Evolutionary conservation across 2,329 filamentous ascomycete species (phyloP), one percentile per base, ranked within the genome.

Genomic region (Cercospora sp.): DNA sequence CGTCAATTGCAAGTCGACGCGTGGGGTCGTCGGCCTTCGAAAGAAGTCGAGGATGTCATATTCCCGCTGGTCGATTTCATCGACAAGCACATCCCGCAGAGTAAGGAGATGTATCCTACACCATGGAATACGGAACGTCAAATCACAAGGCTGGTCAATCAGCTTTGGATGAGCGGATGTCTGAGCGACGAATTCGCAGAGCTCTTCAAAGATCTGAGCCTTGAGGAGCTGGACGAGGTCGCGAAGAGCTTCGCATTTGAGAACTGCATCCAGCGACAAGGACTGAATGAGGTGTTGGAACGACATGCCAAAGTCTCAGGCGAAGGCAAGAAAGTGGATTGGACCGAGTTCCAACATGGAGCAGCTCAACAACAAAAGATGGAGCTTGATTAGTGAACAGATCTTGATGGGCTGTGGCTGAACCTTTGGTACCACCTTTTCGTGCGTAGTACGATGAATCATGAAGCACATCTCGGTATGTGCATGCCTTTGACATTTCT

Each of bases 151-250:
- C 74, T 80, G 12, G 79, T 85, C 71, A 73, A 83, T 70, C 82
- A 86, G 74, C 81, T 81, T 2, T 82, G 84, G 71, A 73, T 88
- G 72, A 82, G 83, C 8, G 82, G 84, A 67, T 85, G 84, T 62
- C 79, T 86, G 66, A 80, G 80, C 5, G 82, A 83, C 75, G 87
- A 89, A 74, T 85, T 87, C 76, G 87, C 86, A 0, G 82, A 83
- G 71, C 75, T 86, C 34, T 89, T 89, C 71, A 76, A 79, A 37
- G 86, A 79, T 2, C 86, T 85, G 80, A 81, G 75, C 0, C 74
- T 83, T 57, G 81, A 83, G 28, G 83, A 88, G 72, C 73, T 89
- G 26, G 86, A 89, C 68, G 84, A 83, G 66, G 76, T 87, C 55
- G 85, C 85, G 0, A 78, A 75, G 13, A 86, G 81, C 66, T 89